Evolutionary conservation across 768 basidiomycete species (phyloP), one percentile per base, ranked within the genome.

Genomic region (Antrodiella citrinella): DNA sequence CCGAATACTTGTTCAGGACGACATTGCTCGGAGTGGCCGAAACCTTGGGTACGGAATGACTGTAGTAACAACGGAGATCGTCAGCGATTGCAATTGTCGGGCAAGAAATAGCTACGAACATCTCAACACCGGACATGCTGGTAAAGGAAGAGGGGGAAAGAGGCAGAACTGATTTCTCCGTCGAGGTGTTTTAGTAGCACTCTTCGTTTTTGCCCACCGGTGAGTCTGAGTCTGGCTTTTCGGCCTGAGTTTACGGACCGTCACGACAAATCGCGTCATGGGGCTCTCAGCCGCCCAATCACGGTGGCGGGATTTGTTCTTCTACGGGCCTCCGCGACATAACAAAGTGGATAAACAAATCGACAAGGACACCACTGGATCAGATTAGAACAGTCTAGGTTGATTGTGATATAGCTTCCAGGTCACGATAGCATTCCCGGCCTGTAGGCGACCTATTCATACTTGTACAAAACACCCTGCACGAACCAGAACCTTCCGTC

Each of bases 1-100:
- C 69, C 44, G 89, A 91, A 54, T 82, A 74, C 65, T 78, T 90
- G 71, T 91, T 91, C 58, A 91, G 70, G 56, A 77, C 73, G 23
- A 53, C 72, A 66, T 69, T 68, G 54, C 52, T 56, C 18, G 50
- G 40, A 19, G 59, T 62, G n/a, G 52, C 45, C 26, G 67, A 62
- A 39, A 65, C 47, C 49, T 72, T 69, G 57, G 74, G 61, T 2
- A 76, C 50, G 38, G 67, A 56, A 54, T 76, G 73, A 52, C 77
- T 79, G 47, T 4, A 24, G 55, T 48, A 48, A 51, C 61, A 15
- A 53, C 44, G 48, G 47, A 52, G 61, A 15, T 53, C 42, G 48
- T 65, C 41, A 45, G 58, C 44, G 43, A 61, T 35, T n/a, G 30
- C 30, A 64, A 24, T 54, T 59, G 47, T 18, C 26, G 22, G 22